phyloP scores from a whole-genome alignment of 148 eudicot species.

The Rhododendron ferrugineum region DNA sequence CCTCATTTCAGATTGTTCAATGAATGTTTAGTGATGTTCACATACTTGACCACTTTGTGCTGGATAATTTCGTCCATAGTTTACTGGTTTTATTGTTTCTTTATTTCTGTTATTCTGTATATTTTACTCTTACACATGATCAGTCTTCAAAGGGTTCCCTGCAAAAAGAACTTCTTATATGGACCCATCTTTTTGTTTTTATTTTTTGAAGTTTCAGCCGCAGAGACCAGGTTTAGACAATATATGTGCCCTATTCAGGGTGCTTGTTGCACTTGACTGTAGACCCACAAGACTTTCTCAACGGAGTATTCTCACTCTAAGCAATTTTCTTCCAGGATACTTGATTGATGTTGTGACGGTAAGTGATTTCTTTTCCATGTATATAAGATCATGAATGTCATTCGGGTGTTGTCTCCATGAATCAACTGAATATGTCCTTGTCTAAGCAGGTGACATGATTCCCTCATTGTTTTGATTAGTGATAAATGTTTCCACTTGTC shows the following conservation, averaged over 20 bases:
- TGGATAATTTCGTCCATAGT: background rate
- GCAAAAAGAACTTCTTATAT: background rate
- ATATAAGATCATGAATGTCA: background rate
- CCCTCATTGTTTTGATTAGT: background rate
- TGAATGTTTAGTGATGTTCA: background rate
- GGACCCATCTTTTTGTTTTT: background rate
- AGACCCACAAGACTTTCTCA: conserved; percentile 60
- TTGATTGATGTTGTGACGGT: conserved; percentile 59
- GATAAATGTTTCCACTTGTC: background rate
- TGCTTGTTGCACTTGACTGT: conserved; percentile 57
- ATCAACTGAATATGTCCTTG: background rate
- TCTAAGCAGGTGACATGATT: background rate
- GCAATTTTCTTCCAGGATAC: conserved; percentile 61
- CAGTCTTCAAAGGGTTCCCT: background rate
- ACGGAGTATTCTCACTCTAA: conserved; percentile 42
- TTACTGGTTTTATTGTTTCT: background rate
- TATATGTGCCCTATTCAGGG: conserved; percentile 64
- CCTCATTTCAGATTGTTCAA: conserved; percentile 8
- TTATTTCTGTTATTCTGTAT: background rate
- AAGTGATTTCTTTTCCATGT: conserved; percentile 29
- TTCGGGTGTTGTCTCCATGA: background rate
- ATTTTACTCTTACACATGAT: background rate
- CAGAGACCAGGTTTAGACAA: conserved; percentile 53
- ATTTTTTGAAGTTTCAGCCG: conserved; percentile 28
- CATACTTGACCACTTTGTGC: background rate